Base-by-base conservation (phyloP, 768 basidiomycete genomes). In the Coprinopsis cinerea region DNA sequence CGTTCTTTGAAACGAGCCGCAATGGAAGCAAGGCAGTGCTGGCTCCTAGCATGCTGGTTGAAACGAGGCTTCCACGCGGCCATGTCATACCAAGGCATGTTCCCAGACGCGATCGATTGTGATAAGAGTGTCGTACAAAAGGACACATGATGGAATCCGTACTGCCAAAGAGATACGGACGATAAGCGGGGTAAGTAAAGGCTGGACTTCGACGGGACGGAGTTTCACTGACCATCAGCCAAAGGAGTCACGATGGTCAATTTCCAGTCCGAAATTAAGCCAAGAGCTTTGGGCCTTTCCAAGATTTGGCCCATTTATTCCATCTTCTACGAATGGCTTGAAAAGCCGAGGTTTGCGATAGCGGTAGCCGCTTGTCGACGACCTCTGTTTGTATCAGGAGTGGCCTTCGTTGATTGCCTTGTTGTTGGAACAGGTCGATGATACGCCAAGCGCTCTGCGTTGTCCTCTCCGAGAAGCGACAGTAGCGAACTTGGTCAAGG, bases 351-450 rank as follows among this genome's bases (percentile, higher is more conserved):
- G 44, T 45, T 18, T 28, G 13, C 4, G 5, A 15, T 18, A 45
- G n/a, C 9, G 44, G 44, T 20, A 30, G 6, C 4, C 18, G 9
- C 15, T 28, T 22, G 10, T 55, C 54, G 13, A 58, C 57, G 17
- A 60, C 36, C 42, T 60, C 60, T 34, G 48, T 45, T 30, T 64
- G 62, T 5, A 64, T 47, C 14, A 46, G 45, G 15, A 56, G 48
- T 6, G 51, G 40, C 9, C 49, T 25, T 1, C 35, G 24, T 14
- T 24, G 20, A 11, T 37, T 27, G n/a, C n/a, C n/a, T n/a, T n/a
- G n/a, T n/a, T n/a, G n/a, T 11, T 53, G 11, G 18, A 62, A n/a
- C 15, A 42, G 23, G 2, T 56, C 41, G 20, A 61, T 41, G 17
- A 60, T 56, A 4, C 34, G n/a, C 54, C 54, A 49, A 26, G 63